Conservation (phyloP, 306 rosid species). For the apple (Malus domestica) region DNA sequence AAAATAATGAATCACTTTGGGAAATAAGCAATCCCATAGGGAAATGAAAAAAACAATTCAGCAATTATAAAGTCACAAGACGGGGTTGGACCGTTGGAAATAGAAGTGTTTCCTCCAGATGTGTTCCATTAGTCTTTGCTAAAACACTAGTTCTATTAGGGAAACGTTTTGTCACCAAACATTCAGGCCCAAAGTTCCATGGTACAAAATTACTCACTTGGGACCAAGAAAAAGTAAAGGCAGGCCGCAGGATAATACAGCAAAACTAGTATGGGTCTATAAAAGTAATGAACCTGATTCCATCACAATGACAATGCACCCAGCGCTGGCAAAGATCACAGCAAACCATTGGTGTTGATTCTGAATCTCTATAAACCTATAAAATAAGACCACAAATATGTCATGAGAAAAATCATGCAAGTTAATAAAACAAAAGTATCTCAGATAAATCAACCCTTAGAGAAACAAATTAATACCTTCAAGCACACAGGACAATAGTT, state of each 20-base stretch:
- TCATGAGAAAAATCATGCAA: background rate
- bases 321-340: slow-evolving; percentile 97
- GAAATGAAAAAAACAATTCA: background rate
- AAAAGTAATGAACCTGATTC: slow-evolving; percentile 59
- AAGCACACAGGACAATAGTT: slow-evolving; percentile 97
- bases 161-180: background rate
- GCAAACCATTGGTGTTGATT: slow-evolving; percentile 99
- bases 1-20: slow-evolving; percentile 6
- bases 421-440: background rate
- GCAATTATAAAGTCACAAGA: slow-evolving; percentile 2
- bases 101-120: background rate
- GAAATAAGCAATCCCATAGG: slow-evolving; percentile 19
- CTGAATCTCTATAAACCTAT: slow-evolving; percentile 99
- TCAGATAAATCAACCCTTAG: background rate
- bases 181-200: background rate
- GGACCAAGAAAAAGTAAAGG: background rate
- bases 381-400: slow-evolving; percentile 14
- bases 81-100: background rate
- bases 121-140: background rate
- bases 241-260: background rate
- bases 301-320: slow-evolving; percentile 98
- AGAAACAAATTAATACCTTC: slow-evolving; percentile 47
- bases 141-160: background rate
- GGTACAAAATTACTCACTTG: background rate
- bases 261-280: background rate